Evolutionary conservation across 495 filamentous ascomycete genomes (phyloP).

Genomic region (Glarea lozoyensis): DNA sequence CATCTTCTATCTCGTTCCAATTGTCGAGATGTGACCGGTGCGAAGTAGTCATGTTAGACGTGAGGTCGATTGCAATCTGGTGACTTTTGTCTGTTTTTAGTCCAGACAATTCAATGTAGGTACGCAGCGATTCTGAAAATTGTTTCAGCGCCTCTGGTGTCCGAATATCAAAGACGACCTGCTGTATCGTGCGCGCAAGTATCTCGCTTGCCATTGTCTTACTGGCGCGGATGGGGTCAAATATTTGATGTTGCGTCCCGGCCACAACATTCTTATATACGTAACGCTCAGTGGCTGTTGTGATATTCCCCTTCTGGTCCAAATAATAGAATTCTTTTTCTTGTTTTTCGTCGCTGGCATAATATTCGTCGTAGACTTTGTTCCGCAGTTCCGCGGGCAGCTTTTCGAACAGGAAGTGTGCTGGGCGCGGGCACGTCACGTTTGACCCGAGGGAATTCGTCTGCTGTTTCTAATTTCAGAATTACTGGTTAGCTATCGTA

Average conservation of each 20-base stretch:
- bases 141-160: no score
- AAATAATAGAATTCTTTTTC: background rate
- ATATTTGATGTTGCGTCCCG: background rate
- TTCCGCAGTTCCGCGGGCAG: background rate
- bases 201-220: background rate
- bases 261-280: background rate
- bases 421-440: background rate
- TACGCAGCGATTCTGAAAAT: no score
- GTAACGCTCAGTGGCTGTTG: background rate
- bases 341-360: background rate
- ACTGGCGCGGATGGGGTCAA: background rate
- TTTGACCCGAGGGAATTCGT: background rate
- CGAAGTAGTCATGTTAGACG: no score
- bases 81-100: no score
- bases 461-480: background rate
- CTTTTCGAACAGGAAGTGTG: background rate
- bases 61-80: no score
- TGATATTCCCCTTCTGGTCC: background rate
- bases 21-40: no score
- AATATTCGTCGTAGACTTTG: background rate
- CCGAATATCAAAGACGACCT: no score
- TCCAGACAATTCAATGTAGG: no score
- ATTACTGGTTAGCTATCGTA: background rate
- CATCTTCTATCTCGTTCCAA: background rate
- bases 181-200: no score